A percentile compares a stretch with the other conserved stretches of the same genome.
phyloP scores from a whole-genome alignment of 2,329 filamentous ascomycete species.

The Metarhizium guizhouense region DNA sequence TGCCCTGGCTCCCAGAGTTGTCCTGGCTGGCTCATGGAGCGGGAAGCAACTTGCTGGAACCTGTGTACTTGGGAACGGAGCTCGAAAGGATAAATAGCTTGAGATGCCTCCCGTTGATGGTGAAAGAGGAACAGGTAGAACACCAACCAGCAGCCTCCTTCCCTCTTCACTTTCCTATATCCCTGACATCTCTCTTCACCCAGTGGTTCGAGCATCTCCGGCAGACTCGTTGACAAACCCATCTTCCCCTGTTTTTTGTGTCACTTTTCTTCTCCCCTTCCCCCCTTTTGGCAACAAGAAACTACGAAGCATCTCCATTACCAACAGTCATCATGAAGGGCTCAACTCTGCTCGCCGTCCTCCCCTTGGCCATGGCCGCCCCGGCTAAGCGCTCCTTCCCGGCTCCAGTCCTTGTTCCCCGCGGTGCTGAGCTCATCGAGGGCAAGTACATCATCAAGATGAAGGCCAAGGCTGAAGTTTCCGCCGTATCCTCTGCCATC shows the following conservation, averaged over 20 bases:
- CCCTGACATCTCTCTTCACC: neutral
- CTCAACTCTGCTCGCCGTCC: constrained; percentile 22
- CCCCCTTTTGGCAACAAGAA: neutral
- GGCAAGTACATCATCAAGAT: constrained; percentile 31
- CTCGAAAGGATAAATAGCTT: neutral
- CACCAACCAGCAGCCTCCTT: neutral
- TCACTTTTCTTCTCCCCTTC: neutral
- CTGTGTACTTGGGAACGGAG: neutral
- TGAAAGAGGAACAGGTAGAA: neutral
- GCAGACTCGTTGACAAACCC: neutral
- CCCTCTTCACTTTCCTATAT: neutral
- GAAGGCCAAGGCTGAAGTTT: constrained; percentile 14
- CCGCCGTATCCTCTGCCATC: constrained; percentile 17
- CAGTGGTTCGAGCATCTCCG: neutral
- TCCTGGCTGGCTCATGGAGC: neutral
- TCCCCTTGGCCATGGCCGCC: constrained; percentile 22
- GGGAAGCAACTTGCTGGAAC: neutral
- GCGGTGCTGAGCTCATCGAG: constrained; percentile 20
- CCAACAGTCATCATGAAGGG: constrained; percentile 16
- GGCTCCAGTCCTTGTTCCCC: constrained; percentile 24
- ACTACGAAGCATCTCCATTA: constrained; percentile 5
- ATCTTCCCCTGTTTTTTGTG: neutral
- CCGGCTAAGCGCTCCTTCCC: constrained; percentile 22
- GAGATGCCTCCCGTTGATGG: neutral
- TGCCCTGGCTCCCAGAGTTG: too few species aligned